Percentiles rank a stretch among this genome's conserved stretches.
phyloP scores from a whole-genome alignment of 2,329 filamentous ascomycete genomes.

The Rhynchosporium secalis region DNA sequence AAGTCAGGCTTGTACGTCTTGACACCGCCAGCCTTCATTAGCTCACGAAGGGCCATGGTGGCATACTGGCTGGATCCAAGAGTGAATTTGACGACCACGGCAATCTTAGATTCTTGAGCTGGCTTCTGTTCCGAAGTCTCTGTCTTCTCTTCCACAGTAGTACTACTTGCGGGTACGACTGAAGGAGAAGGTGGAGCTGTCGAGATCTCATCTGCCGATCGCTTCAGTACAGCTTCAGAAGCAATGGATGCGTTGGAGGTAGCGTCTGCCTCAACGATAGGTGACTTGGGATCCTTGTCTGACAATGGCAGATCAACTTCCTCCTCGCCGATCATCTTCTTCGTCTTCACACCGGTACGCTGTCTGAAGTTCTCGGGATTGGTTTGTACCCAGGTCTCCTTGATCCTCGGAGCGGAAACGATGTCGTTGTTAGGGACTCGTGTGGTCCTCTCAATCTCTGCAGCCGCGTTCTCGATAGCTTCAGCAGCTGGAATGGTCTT shows the following conservation, averaged over 20 bases:
- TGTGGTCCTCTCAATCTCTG: conserved; percentile 3
- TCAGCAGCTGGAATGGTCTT: conserved; percentile 33
- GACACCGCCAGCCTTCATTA: conserved; percentile 69
- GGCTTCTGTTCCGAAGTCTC: background rate
- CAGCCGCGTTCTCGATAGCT: conserved; percentile 24
- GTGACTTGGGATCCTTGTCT: background rate
- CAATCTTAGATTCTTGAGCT: conserved; percentile 52
- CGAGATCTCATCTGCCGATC: conserved; percentile 22
- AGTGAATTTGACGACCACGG: conserved; percentile 71
- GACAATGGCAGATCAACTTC: conserved; percentile 1
- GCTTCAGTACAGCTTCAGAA: conserved; percentile 13
- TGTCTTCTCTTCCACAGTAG: background rate
- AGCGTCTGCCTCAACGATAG: background rate
- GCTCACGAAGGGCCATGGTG: conserved; percentile 77
- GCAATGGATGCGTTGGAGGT: background rate
- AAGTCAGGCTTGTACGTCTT: conserved; percentile 64
- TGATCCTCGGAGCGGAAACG: conserved; percentile 28
- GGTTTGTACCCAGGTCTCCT: conserved; percentile 38
- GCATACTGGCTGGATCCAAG: conserved; percentile 80
- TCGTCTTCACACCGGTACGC: conserved; percentile 30
- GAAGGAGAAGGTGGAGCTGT: conserved; percentile 8
- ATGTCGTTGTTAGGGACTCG: conserved; percentile 15
- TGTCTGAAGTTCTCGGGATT: conserved; percentile 37
- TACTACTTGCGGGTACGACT: background rate
- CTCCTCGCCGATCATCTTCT: conserved; percentile 16